A percentile compares a stretch with the other conserved stretches of the same genome.
phyloP scores from a whole-genome alignment of 768 basidiomycete genomes.

The Trametes sanguinea region DNA sequence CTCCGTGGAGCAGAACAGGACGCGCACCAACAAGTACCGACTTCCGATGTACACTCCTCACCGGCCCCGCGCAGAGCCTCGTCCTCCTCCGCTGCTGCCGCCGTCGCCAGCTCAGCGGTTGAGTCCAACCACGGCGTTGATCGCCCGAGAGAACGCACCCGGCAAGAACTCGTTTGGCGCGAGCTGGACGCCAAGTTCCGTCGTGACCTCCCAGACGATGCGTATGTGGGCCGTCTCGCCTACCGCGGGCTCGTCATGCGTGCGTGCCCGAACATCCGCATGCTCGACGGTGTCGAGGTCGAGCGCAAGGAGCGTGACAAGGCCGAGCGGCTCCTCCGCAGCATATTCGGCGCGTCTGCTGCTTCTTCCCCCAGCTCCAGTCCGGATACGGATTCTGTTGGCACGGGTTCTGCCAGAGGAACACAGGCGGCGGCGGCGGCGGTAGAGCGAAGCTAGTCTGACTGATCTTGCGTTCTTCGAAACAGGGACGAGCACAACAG shows the following conservation, averaged over 20 bases:
- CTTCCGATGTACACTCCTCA: background rate
- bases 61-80: background rate
- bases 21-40: slow-evolving; percentile 4
- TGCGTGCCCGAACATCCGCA: slow-evolving; percentile 60
- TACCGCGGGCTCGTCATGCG: slow-evolving; percentile 91
- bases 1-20: background rate
- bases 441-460: slow-evolving; percentile 14
- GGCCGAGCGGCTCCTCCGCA: slow-evolving; percentile 67
- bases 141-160: slow-evolving; percentile 18
- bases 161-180: slow-evolving; percentile 52
- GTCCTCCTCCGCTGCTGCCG: background rate
- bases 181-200: slow-evolving; percentile 86
- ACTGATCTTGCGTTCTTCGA: background rate
- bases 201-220: slow-evolving; percentile 84
- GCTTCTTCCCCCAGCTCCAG: background rate
- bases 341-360: slow-evolving; percentile 38
- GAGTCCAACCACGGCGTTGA: slow-evolving; percentile 14
- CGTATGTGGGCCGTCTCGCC: slow-evolving; percentile 82
- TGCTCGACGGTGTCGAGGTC: slow-evolving; percentile 87
- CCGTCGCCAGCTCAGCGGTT: background rate
- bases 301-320: slow-evolving; percentile 84
- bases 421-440: slow-evolving; percentile 1
- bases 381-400: background rate
- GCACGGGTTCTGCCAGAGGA: background rate
- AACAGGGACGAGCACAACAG: background rate